These are phyloP conservation scores for Termitomyces sp. DNA, from an alignment of 768 basidiomycete genomes.

Conservation along the genomic window DNA sequence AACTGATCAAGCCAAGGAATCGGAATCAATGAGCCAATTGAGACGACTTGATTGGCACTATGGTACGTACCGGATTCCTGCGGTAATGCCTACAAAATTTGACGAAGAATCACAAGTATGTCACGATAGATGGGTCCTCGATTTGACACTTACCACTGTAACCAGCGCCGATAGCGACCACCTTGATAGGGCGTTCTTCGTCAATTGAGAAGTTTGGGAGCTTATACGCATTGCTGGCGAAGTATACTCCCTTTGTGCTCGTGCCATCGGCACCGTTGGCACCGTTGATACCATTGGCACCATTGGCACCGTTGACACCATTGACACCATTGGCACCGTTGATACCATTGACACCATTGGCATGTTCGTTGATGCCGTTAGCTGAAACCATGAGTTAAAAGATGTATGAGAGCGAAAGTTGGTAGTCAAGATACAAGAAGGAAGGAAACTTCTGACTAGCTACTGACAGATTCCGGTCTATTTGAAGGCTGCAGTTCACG, in stretches of 20 bases:
- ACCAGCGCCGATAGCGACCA: slow-evolving; percentile 55
- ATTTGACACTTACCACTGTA: slow-evolving; percentile 40
- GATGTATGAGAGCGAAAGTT: background rate
- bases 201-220: slow-evolving; percentile 48
- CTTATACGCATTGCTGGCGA: slow-evolving; percentile 12
- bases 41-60: background rate
- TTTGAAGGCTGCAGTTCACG: background rate
- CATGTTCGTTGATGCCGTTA: background rate
- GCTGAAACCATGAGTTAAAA: background rate
- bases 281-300: background rate
- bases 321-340: slow-evolving; percentile 1
- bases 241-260: background rate
- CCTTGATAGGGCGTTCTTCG: slow-evolving; percentile 49
- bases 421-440: background rate
- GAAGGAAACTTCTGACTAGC: background rate
- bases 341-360: background rate
- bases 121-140: background rate
- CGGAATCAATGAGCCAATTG: background rate
- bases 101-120: background rate
- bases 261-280: background rate
- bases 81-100: slow-evolving; percentile 37
- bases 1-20: slow-evolving; percentile 25
- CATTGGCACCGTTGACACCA: background rate
- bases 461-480: background rate
- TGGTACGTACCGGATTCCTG: slow-evolving; percentile 45